These are phyloP conservation scores for Monilinia fructigena DNA, from an alignment of 2,329 filamentous ascomycete species.

Conservation along the genomic window DNA sequence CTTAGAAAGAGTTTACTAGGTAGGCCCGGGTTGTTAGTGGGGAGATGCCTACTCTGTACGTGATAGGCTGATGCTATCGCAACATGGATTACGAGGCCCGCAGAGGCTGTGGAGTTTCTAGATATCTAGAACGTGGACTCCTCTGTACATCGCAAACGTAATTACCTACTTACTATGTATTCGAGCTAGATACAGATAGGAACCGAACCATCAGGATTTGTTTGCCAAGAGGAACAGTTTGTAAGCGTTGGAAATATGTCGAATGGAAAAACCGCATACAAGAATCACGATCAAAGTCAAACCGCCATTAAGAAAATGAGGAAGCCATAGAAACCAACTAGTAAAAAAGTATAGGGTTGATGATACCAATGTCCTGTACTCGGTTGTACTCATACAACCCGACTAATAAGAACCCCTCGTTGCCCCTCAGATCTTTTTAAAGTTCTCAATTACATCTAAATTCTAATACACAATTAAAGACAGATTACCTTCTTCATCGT, in stretches of 20 bases:
- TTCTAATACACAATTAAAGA: not conserved
- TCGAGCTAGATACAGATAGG: no score
- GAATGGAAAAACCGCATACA: no score
- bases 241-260: no score
- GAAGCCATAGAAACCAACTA: not conserved
- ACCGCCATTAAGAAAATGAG: not conserved
- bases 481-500: not conserved
- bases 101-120: not conserved
- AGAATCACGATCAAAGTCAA: no score
- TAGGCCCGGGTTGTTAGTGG: not conserved
- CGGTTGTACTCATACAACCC: not conserved
- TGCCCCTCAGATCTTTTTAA: slow-evolving; percentile 8
- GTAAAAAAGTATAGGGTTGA: not conserved
- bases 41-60: not conserved
- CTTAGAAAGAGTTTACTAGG: not conserved
- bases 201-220: no score
- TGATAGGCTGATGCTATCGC: slow-evolving; percentile 14
- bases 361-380: not conserved
- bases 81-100: slow-evolving; percentile 1
- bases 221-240: no score
- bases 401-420: not conserved
- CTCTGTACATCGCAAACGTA: not conserved
- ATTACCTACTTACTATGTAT: no score
- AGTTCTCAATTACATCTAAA: not conserved
- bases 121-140: not conserved